Conservation (phyloP, 306 rosid species). For the Prunus dulcis region DNA sequence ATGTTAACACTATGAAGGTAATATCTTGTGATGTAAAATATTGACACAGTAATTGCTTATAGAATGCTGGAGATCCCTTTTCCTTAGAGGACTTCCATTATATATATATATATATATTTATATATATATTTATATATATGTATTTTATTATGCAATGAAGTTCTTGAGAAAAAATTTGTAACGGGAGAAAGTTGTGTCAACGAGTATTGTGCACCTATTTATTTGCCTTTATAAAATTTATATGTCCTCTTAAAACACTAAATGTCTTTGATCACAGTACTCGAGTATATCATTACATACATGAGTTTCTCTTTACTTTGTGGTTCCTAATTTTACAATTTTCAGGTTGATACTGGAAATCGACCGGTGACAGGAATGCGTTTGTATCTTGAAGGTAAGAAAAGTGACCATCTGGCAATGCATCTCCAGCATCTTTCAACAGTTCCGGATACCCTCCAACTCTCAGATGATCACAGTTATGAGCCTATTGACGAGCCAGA, state of each 20-base stretch:
- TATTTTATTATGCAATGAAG: neutral
- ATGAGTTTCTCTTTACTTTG: neutral
- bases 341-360: conserved; percentile 67
- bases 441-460: conserved; percentile 51
- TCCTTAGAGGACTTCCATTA: neutral
- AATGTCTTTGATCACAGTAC: neutral
- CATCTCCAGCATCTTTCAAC: conserved; percentile 90
- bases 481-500: conserved; percentile 48
- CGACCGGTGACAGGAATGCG: conserved; percentile 86
- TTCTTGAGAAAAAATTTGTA: neutral
- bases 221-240: neutral
- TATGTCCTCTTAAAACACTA: neutral
- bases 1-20: conserved; percentile 83
- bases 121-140: neutral
- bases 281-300: neutral
- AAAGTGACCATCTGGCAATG: conserved; percentile 60
- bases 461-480: conserved; percentile 51
- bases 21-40: neutral
- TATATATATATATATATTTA: neutral
- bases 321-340: conserved; percentile 18
- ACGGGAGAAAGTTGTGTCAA: neutral
- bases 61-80: neutral
- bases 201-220: neutral
- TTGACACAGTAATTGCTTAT: neutral
- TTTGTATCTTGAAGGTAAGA: conserved; percentile 78